Evolutionary conservation across 495 filamentous ascomycete genomes (phyloP).

Genomic region (Pseudomonodictys pantanalensis): DNA sequence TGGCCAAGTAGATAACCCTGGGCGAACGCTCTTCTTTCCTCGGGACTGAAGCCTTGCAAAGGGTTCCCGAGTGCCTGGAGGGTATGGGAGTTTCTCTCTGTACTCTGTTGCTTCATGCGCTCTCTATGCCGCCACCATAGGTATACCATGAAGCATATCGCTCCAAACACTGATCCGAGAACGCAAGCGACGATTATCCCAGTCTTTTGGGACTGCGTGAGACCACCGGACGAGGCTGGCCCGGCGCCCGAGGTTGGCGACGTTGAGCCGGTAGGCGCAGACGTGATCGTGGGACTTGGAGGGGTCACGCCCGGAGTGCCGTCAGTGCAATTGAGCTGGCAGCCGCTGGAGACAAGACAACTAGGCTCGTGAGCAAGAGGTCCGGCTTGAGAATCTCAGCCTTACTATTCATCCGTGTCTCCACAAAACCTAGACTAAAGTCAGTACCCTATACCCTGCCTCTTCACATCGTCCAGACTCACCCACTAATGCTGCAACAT

Average conservation of each 20-base stretch:
- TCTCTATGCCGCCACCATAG: neutral
- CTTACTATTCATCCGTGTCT: neutral
- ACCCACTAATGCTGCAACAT: conserved; percentile 5
- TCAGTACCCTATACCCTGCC: neutral
- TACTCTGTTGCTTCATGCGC: neutral
- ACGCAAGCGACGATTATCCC: neutral
- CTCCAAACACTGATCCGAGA: neutral
- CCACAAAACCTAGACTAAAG: neutral
- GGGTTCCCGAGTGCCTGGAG: no score
- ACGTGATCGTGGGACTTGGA: neutral
- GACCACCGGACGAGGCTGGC: neutral
- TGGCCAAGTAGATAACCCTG: no score
- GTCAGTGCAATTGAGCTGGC: conserved; percentile 1
- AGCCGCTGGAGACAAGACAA: conserved; percentile 1
- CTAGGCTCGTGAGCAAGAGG: neutral
- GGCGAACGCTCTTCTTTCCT: no score
- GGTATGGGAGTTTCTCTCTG: no score
- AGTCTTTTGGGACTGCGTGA: neutral
- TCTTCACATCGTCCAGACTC: neutral
- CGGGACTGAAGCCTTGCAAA: no score
- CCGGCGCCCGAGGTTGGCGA: neutral
- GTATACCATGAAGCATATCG: neutral
- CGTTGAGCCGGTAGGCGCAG: neutral
- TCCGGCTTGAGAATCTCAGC: neutral
- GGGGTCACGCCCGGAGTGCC: neutral